phyloP scores from a whole-genome alignment of 768 basidiomycete species.

The Panaeolus cyanescens region DNA sequence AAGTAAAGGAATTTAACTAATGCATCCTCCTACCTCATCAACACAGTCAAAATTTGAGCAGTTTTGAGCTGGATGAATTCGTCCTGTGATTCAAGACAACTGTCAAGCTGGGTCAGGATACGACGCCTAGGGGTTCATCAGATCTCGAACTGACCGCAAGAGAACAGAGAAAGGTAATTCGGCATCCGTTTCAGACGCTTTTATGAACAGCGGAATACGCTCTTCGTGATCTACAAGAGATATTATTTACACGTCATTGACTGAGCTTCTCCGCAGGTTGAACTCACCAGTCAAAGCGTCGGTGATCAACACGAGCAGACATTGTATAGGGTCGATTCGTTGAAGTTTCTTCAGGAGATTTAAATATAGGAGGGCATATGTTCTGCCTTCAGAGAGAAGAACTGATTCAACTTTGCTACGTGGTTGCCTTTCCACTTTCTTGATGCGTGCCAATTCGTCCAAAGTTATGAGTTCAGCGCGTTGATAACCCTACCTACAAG shows the following conservation, averaged over 20 bases:
- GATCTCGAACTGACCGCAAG: conserved; percentile 53
- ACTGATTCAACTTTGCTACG: conserved; percentile 73
- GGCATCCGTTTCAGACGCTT: conserved; percentile 61
- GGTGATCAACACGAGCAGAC: conserved; percentile 81
- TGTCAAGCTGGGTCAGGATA: conserved; percentile 30
- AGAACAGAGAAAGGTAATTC: conserved; percentile 82
- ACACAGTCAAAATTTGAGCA: conserved; percentile 83
- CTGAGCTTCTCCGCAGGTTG: background rate
- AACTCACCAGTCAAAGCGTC: conserved; percentile 81
- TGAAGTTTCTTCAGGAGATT: conserved; percentile 83
- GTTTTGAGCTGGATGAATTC: conserved; percentile 95
- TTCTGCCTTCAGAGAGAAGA: conserved; percentile 77
- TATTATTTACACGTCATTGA: background rate
- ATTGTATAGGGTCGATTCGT: conserved; percentile 86
- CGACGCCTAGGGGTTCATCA: background rate
- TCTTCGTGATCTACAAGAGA: conserved; percentile 77
- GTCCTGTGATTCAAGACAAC: conserved; percentile 82
- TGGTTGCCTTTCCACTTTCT: conserved; percentile 86
- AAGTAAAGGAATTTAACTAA: background rate
- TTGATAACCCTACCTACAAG: conserved; percentile 78
- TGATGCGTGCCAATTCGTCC: conserved; percentile 86
- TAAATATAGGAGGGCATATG: conserved; percentile 88
- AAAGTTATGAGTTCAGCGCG: conserved; percentile 87
- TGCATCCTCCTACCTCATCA: conserved; percentile 60
- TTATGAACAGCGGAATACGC: conserved; percentile 75